Conservation (phyloP, 2,329 filamentous ascomycete species). For the Aureobasidium sp. region DNA sequence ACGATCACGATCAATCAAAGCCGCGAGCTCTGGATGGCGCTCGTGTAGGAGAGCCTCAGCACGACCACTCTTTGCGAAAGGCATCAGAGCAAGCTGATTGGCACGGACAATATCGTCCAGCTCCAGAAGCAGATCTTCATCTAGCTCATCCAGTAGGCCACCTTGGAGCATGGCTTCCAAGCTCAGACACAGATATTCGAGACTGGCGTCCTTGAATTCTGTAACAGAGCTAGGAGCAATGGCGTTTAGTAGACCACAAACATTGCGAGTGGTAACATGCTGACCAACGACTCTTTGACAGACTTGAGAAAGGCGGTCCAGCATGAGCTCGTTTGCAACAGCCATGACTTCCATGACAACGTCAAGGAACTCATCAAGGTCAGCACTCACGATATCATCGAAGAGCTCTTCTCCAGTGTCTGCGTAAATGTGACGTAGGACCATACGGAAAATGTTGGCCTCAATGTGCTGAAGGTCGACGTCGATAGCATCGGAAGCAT, state of each 20-base stretch:
- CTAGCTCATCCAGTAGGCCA: conserved; percentile 75
- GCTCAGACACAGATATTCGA: conserved; percentile 89
- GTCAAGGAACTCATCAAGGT: conserved; percentile 79
- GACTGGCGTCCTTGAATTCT: conserved; percentile 77
- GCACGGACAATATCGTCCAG: conserved; percentile 72
- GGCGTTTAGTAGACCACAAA: conserved; percentile 76
- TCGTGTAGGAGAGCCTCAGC: conserved; percentile 61
- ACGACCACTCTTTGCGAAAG: conserved; percentile 68
- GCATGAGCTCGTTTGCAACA: conserved; percentile 89
- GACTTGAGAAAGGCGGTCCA: conserved; percentile 81
- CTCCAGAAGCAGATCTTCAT: conserved; percentile 73
- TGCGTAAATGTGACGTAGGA: conserved; percentile 75
- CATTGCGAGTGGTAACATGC: conserved; percentile 79
- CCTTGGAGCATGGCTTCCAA: conserved; percentile 90
- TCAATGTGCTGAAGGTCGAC: conserved; percentile 81
- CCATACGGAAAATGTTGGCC: conserved; percentile 65
- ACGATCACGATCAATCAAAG: conserved; percentile 61
- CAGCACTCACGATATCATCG: conserved; percentile 61
- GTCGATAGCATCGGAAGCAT: conserved; percentile 48
- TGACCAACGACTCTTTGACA: conserved; percentile 79
- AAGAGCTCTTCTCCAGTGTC: conserved; percentile 78
- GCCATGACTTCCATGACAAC: conserved; percentile 86
- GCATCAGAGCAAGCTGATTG: conserved; percentile 73
- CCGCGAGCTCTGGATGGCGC: conserved; percentile 54
- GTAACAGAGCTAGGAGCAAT: conserved; percentile 77